Conservation (phyloP, 2,329 filamentous ascomycete species). For the Aureobasidium sp. region DNA sequence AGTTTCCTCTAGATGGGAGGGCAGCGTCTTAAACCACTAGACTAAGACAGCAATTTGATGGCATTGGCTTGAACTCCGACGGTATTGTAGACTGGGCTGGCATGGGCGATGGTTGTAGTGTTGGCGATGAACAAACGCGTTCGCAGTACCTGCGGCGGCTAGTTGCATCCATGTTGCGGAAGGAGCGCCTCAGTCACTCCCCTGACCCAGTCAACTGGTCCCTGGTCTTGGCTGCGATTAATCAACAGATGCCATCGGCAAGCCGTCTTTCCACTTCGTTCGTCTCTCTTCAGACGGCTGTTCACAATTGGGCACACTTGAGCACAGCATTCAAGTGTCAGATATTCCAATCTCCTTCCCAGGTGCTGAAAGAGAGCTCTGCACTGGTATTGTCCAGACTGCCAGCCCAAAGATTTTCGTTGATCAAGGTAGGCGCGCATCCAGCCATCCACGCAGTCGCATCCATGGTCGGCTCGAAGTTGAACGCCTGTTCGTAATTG, state of each 20-base stretch:
- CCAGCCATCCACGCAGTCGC: constrained; percentile 11
- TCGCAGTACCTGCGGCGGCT: not conserved
- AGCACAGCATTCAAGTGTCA: not conserved
- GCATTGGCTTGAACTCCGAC: not conserved
- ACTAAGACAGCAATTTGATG: not conserved
- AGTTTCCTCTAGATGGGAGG: not conserved
- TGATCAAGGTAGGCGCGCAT: constrained; percentile 10
- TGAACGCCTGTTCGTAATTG: not conserved
- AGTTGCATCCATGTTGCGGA: not conserved
- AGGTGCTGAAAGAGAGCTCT: constrained; percentile 11
- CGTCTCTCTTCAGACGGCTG: not conserved
- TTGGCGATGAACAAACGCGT: not conserved
- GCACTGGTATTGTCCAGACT: constrained; percentile 14
- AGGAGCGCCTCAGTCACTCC: not conserved
- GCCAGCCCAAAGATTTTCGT: constrained; percentile 13
- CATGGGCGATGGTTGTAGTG: not conserved
- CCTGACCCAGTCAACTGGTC: not conserved
- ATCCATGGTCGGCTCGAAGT: constrained; percentile 11
- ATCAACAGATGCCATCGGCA: not conserved
- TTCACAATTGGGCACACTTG: not conserved
- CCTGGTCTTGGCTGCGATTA: not conserved
- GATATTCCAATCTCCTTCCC: constrained; percentile 10
- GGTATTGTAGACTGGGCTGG: not conserved
- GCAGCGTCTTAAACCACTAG: constrained; percentile 15
- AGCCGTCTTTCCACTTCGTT: not conserved